Evolutionary conservation across 78 protist species (phyloP).

Genomic region (Dictyostelium citrinum): DNA sequence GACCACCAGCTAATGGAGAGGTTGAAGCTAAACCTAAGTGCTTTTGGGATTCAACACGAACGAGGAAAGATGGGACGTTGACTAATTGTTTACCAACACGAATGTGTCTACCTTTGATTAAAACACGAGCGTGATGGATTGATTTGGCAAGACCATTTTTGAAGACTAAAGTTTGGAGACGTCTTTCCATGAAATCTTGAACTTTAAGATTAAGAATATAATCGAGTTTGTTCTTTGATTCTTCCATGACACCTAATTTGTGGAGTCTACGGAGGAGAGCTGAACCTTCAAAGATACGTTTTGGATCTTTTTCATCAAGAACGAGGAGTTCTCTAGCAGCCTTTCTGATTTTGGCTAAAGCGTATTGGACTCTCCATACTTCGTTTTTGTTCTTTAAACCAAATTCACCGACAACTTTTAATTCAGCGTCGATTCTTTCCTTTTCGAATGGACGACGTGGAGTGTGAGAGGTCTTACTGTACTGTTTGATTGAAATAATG

Average conservation of each 20-base stretch:
- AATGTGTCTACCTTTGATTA: constrained; percentile 99
- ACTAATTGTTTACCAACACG: constrained; percentile 99
- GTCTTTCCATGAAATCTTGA: constrained; percentile 98
- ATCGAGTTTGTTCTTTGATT: constrained; percentile 96
- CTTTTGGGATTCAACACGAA: constrained; percentile 97
- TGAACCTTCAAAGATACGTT: constrained; percentile 96
- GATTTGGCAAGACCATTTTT: constrained; percentile 96
- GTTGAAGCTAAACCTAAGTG: constrained; percentile 96
- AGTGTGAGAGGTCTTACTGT: constrained; percentile 87
- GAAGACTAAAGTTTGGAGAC: constrained; percentile 99
- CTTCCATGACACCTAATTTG: constrained; percentile 97
- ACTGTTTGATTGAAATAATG: constrained; percentile 38
- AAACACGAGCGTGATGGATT: constrained; percentile 99
- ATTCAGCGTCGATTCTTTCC: constrained; percentile 99
- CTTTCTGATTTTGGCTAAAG: constrained; percentile 98
- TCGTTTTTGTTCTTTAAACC: constrained; percentile 99
- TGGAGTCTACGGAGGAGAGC: constrained; percentile 97
- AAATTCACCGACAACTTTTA: constrained; percentile 95
- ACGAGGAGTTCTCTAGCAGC: constrained; percentile 98
- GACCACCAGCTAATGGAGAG: constrained; percentile 94
- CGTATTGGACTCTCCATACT: constrained; percentile 97
- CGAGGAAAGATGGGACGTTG: constrained; percentile 98
- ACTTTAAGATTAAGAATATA: constrained; percentile 97
- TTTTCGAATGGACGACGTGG: constrained; percentile 99
- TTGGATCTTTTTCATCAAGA: constrained; percentile 91